Percentiles rank a stretch among this genome's conserved stretches.
phyloP scores from a whole-genome alignment of 495 filamentous ascomycete genomes.

The Geoglossum glabrum region DNA sequence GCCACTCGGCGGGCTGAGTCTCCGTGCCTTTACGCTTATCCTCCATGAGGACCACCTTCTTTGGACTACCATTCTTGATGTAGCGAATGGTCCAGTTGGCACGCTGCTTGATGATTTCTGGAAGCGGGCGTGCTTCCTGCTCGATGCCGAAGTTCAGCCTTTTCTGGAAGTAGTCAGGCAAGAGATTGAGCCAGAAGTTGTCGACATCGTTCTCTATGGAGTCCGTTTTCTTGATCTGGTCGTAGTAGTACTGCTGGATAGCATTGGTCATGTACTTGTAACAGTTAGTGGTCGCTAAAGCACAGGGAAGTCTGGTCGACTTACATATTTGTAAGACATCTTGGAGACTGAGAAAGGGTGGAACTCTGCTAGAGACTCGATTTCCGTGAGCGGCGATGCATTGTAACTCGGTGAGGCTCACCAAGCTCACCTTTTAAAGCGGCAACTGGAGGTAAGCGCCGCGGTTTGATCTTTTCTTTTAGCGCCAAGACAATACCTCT shows the following conservation, averaged over 20 bases:
- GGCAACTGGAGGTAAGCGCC: too few relatives aligned
- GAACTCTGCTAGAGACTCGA: too few relatives aligned
- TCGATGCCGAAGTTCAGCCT: slow-evolving; percentile 1
- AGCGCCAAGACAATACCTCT: too few relatives aligned
- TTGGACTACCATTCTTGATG: neutral
- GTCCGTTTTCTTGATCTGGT: neutral
- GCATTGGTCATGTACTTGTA: slow-evolving; percentile 1
- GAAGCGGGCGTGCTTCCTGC: neutral
- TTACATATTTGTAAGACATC: slow-evolving; percentile 2
- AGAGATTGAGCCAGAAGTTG: slow-evolving; percentile 1
- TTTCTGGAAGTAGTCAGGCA: neutral
- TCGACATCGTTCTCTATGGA: slow-evolving; percentile 2
- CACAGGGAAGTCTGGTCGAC: neutral
- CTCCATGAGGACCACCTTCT: slow-evolving; percentile 3
- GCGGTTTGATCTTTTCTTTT: too few relatives aligned
- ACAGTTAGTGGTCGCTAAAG: neutral
- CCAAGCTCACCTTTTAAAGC: too few relatives aligned
- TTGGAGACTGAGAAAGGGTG: too few relatives aligned
- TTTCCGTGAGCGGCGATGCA: too few relatives aligned
- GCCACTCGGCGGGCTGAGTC: neutral
- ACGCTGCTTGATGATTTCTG: neutral
- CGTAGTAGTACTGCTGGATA: slow-evolving; percentile 3
- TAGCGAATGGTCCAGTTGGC: slow-evolving; percentile 1
- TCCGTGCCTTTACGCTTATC: slow-evolving; percentile 1
- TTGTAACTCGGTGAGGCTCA: too few relatives aligned